Base-by-base conservation (phyloP, 2,329 filamentous ascomycete species). In the Dendrostoma leiphaemia region DNA sequence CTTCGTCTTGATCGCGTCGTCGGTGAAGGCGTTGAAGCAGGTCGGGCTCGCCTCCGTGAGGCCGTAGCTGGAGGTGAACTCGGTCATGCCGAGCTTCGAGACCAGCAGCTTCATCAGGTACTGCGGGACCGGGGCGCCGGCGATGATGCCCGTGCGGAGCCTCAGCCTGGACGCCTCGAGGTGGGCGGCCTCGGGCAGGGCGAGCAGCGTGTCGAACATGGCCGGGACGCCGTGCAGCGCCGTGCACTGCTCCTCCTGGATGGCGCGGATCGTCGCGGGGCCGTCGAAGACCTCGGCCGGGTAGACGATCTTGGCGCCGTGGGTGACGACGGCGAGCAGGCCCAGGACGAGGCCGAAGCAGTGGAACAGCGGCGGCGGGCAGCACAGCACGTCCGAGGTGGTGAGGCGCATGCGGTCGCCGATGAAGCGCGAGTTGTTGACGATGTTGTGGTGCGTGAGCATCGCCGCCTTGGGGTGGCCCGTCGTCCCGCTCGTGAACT, bases 261-360 rank as follows among this genome's bases (percentile, higher is more conserved):
- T 82, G 51, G 87, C 85, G 40, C 76, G 76, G 31, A 92, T 75
- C 2, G 86, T 86, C 0, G 86, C 83, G 4, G 72, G 69, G 2
- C 87, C 78, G 62, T 90, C 85, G 64, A 93, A 93, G 0, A 86
- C 83, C 63, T 91, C 86, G 59, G 82, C 81, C 0, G 90, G 89
- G 64, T 90, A 90, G 9, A 93, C 83, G 48, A 91, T 85, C 68
- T 87, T 89, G 35, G 82, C 83, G 44, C 89, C 89, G 66, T 92
- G 88, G 0, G 87, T 91, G 49, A 91, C 71, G 40, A 83, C 78
- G 2, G 88, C 85, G 52, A 92, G 79, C 41, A 92, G 77, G 8
- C 89, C 89, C 3, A 91, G 81, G 1, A 92, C 88, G 7, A 93
- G 80, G 1, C 89, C 89, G 65, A 93, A 93, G 74, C 89, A 93